Base-by-base conservation (phyloP, 148 eudicot species). In the Chenopodium quinoa region DNA sequence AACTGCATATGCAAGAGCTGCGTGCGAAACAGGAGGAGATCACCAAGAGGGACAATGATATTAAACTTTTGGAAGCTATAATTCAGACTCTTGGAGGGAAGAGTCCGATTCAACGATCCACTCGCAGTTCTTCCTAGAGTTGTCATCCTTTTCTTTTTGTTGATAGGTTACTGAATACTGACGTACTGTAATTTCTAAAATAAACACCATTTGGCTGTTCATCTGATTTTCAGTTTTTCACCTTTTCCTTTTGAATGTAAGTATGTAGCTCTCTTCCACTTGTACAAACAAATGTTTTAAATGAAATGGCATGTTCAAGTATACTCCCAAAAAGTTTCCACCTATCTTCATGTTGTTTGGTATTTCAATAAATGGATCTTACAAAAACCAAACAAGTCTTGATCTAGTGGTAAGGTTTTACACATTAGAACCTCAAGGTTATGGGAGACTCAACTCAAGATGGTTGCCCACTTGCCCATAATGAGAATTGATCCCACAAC, bases 21-120 rank as follows among this genome's bases (percentile, higher is more conserved):
- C 90, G 94, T 9, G 86, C 91, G 54, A 96, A 96, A 85, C 98
- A 96, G 85, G 94, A 92, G 46, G 95, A 96, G 88, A 93, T 93
- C 77, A 80, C 72, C 73, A 93, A 91, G 88, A 92, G 97, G 66
- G 99, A 96, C 58, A 83, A 82, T 20, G 97, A 96, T 82, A 96
- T 96, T n/a, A 96, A 96, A 79, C 89, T 93, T 52, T 83, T 96
- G 60, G 97, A 93, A 89, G 93, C 99, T 84, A 91, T 96, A 75
- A 92, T 96, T 80, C 92, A 91, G 86, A 96, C 98, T 32, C 97
- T 96, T 14, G 98, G 99, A 6, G 97, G 97, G 19, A 92, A 85
- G 86, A 83, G 48, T 85, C 87, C 64, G 80, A 78, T 85, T 76
- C 86, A 69, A 44, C 84, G 66, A 87, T 74, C 27, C 64, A 83